A percentile compares a stretch with the other conserved stretches of the same genome.
phyloP scores from a whole-genome alignment of 2,329 filamentous ascomycete species.

The Colletotrichum somersetense region DNA sequence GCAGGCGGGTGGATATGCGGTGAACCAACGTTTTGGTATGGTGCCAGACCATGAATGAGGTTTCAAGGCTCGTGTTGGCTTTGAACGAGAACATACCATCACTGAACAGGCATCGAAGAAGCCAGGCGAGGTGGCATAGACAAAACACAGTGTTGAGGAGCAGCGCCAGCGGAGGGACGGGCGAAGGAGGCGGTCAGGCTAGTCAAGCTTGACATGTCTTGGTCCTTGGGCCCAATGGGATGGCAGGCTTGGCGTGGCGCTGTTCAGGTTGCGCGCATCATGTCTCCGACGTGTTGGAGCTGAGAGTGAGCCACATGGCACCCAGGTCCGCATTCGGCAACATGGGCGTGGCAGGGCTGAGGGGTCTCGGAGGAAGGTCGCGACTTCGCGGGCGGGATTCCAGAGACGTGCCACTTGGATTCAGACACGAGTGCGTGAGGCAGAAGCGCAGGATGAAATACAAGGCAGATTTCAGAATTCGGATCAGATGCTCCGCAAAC shows the following conservation, averaged over 20 bases:
- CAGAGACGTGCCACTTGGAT: background rate
- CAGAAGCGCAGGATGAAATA: no score
- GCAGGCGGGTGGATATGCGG: background rate
- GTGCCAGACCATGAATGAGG: background rate
- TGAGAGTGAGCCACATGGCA: constrained; percentile 31
- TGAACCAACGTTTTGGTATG: background rate
- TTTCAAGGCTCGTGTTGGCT: background rate
- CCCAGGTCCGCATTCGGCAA: constrained; percentile 19
- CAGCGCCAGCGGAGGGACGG: constrained; percentile 10
- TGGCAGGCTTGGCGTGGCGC: constrained; percentile 9
- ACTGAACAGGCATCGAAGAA: background rate
- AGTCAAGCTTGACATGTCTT: constrained; percentile 10
- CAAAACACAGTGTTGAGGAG: background rate
- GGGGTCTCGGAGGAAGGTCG: background rate
- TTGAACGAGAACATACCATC: background rate
- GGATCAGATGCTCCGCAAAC: background rate
- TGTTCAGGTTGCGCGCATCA: constrained; percentile 12
- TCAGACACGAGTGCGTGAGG: background rate
- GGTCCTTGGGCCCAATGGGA: constrained; percentile 12
- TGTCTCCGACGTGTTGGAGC: constrained; percentile 9
- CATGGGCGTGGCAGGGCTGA: constrained; percentile 23
- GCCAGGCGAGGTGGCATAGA: background rate
- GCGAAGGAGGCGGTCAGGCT: constrained; percentile 11
- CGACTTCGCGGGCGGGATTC: background rate
- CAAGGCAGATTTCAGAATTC: background rate